These are phyloP conservation scores for Ophiobolus disseminans DNA, from an alignment of 2,329 filamentous ascomycete species.

Conservation along the genomic window DNA sequence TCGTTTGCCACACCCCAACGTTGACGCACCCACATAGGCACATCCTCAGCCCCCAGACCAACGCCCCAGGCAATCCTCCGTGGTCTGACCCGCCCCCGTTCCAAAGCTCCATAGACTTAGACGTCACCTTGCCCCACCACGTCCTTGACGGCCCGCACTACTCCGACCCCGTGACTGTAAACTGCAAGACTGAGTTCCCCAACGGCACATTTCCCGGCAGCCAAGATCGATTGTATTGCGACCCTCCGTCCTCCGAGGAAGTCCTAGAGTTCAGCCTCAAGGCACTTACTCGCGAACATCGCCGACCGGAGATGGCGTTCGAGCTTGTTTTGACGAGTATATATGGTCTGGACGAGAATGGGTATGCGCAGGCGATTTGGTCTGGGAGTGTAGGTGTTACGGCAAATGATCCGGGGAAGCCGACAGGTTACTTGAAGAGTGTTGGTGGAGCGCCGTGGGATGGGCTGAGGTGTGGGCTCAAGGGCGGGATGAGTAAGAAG, in stretches of 20 bases:
- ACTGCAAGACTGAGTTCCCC: conserved; percentile 16
- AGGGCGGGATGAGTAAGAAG: conserved; percentile 14
- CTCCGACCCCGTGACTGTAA: neutral
- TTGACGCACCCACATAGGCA: too few relatives aligned
- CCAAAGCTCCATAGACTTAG: too few relatives aligned
- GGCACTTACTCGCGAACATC: neutral
- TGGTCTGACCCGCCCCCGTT: too few relatives aligned
- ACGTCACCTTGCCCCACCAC: too few relatives aligned
- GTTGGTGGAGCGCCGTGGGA: conserved; percentile 19
- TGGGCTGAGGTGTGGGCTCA: conserved; percentile 22
- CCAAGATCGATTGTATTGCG: neutral
- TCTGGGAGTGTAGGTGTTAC: conserved; percentile 16
- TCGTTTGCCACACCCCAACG: too few relatives aligned
- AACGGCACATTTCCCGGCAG: conserved; percentile 20
- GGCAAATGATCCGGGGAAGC: conserved; percentile 18
- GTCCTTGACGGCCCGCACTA: too few relatives aligned
- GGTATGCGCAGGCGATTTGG: neutral
- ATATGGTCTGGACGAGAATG: neutral
- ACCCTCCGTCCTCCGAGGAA: neutral
- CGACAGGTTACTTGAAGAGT: conserved; percentile 24
- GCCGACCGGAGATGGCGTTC: conserved; percentile 18
- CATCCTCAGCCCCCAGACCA: too few relatives aligned
- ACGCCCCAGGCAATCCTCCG: too few relatives aligned
- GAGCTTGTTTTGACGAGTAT: conserved; percentile 4
- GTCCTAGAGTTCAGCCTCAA: conserved; percentile 8